A percentile compares a stretch with the other conserved stretches of the same genome.
These are phyloP conservation scores for Rhodocollybia butyracea DNA, from an alignment of 768 basidiomycete genomes.

Conservation along the genomic window DNA sequence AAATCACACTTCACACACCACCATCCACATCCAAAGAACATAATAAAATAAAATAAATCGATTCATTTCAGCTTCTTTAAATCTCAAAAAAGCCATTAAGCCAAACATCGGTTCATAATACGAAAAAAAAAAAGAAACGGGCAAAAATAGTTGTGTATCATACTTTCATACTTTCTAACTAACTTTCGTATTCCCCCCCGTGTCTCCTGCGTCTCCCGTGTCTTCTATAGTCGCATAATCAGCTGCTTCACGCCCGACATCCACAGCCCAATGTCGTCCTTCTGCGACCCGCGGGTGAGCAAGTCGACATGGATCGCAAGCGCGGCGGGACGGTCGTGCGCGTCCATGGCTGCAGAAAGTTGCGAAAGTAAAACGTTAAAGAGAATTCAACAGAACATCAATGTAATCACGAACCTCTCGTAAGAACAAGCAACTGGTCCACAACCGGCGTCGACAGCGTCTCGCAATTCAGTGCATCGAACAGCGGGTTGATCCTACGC, in stretches of 20 bases:
- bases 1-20: too few species aligned
- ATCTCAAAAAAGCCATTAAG: too few species aligned
- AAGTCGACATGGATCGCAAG: conserved; percentile 84
- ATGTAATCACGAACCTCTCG: conserved; percentile 52
- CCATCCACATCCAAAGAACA: too few species aligned
- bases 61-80: too few species aligned
- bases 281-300: conserved; percentile 73
- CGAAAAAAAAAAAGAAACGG: too few species aligned
- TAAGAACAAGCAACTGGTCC: conserved; percentile 67
- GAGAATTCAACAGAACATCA: neutral
- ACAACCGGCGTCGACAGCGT: conserved; percentile 69
- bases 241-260: conserved; percentile 91
- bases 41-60: too few species aligned
- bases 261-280: conserved; percentile 81
- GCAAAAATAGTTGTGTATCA: too few species aligned
- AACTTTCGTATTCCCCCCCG: neutral
- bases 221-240: conserved; percentile 62
- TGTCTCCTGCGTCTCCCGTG: too few species aligned
- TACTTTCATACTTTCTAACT: neutral
- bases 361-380: conserved; percentile 1
- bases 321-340: conserved; percentile 73
- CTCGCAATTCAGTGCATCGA: conserved; percentile 90
- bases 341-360: conserved; percentile 66
- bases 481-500: conserved; percentile 78
- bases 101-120: too few species aligned